Evolutionary conservation across 164 flowering plant genomes (phyloP), one percentile per base, ranked within the genome.

Genomic region (Akebia trifoliata): DNA sequence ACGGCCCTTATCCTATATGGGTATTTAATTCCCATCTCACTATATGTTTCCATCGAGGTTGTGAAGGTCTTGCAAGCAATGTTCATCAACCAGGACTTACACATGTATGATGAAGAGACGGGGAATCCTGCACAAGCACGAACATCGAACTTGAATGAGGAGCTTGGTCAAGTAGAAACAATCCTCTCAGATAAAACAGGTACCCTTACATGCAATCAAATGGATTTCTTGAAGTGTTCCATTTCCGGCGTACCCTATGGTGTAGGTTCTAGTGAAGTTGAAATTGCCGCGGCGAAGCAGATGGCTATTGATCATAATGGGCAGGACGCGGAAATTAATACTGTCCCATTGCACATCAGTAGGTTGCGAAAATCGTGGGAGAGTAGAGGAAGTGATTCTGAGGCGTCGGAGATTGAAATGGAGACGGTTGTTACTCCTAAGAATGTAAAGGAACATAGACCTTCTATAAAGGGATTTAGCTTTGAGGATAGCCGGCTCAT

Each of bases 131-230:
- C 96, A 7, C 70, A 66, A 17, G 85, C 93, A 26, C 83, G 94
- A 4, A 86, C 96, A 14, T 89, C 96, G 26, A 89, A 89, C 61
- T 69, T 89, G 72, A 89, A 89, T 61, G 96, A 89, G 69, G 93
- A 89, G 62, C 89, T 89, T 22, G 96, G 96, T 37, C 87, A 86
- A 72, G 96, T 89, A 46, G 84, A 84, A 46, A 86, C 89, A 28
- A 84, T 89, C 43, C 85, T 86, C 38, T 89, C 94, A 9, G 96
- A 86, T 69, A 89, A 89, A 63, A 89, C 96, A 1, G 96, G 96
- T 46, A 89, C 94, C 24, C 67, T 89, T 69, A 89, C 96, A 30
- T 89, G 91, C 75, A 89, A 89, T 65, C 85, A 85, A 21, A 86
- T 89, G 96, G 89, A 84, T 56, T 89, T 89, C 44, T 75, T 89